phyloP scores from a whole-genome alignment of 2,329 filamentous ascomycete species.

The Aspergillus phoenicis region DNA sequence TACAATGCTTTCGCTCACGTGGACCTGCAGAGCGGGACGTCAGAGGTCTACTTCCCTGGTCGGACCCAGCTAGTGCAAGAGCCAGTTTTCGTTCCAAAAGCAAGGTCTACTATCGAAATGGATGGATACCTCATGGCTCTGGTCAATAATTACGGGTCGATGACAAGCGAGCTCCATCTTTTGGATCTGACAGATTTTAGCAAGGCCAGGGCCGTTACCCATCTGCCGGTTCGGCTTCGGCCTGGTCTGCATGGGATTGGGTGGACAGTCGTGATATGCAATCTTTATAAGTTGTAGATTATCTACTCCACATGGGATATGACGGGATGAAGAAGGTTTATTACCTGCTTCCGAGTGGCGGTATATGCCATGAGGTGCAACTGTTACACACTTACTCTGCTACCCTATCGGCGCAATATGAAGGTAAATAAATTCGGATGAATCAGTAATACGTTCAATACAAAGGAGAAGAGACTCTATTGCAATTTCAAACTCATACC shows the following conservation, averaged over 20 bases:
- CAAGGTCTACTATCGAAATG: constrained; percentile 15
- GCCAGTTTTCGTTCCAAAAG: constrained; percentile 27
- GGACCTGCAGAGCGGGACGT: constrained; percentile 37
- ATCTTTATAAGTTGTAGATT: not conserved
- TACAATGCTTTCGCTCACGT: constrained; percentile 55
- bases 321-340: no score
- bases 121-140: constrained; percentile 28
- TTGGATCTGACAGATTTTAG: constrained; percentile 21
- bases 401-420: constrained; percentile 41
- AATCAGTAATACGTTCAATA: no score
- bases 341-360: no score
- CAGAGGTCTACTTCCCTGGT: constrained; percentile 51
- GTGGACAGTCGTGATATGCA: constrained; percentile 15
- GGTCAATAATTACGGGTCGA: constrained; percentile 27
- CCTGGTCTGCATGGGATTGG: constrained; percentile 28
- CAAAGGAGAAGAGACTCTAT: constrained; percentile 59
- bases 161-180: constrained; percentile 28
- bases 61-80: constrained; percentile 39
- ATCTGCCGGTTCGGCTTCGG: constrained; percentile 22
- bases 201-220: constrained; percentile 14
- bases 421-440: no score
- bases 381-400: constrained; percentile 42
- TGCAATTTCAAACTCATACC: constrained; percentile 53
- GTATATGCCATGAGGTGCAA: no score
- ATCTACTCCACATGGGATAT: not conserved